Evolutionary conservation across 331 rosid species (phyloP).

Genomic region (Spiraea crenata): DNA sequence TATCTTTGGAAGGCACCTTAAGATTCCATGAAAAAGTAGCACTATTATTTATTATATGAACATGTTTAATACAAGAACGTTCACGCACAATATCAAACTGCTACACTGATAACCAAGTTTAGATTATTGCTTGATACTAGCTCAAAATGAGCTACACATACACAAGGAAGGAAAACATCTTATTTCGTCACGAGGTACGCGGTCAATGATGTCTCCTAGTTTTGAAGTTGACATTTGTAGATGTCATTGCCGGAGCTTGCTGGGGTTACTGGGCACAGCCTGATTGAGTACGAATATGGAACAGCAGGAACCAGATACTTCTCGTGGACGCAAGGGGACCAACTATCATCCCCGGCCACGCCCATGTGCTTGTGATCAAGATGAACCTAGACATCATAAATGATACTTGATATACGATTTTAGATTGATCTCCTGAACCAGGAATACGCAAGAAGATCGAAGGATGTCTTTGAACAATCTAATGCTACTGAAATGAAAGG

Average conservation of each 20-base stretch:
- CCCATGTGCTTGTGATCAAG: slow-evolving; percentile 99
- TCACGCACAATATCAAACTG: no score
- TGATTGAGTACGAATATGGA: slow-evolving; percentile 63
- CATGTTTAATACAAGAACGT: no score
- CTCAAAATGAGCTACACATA: background rate
- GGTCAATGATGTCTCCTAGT: slow-evolving; percentile 21
- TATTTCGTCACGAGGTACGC: background rate
- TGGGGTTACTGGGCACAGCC: slow-evolving; percentile 62
- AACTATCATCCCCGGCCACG: slow-evolving; percentile 92
- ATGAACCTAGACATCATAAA: slow-evolving; percentile 61
- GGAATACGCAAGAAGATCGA: background rate
- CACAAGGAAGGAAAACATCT: background rate
- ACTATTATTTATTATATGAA: no score
- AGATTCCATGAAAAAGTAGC: no score
- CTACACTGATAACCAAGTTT: no score
- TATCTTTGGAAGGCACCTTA: no score
- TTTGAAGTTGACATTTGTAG: slow-evolving; percentile 64
- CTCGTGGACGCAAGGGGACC: slow-evolving; percentile 81
- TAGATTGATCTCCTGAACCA: background rate
- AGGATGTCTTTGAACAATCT: background rate
- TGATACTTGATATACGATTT: background rate
- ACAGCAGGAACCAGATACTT: slow-evolving; percentile 59
- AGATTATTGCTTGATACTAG: background rate
- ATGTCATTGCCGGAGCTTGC: slow-evolving; percentile 49
- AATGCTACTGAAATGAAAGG: slow-evolving; percentile 1